Base-by-base conservation (phyloP, 768 basidiomycete genomes). In the Chlorophyllum brunneum region DNA sequence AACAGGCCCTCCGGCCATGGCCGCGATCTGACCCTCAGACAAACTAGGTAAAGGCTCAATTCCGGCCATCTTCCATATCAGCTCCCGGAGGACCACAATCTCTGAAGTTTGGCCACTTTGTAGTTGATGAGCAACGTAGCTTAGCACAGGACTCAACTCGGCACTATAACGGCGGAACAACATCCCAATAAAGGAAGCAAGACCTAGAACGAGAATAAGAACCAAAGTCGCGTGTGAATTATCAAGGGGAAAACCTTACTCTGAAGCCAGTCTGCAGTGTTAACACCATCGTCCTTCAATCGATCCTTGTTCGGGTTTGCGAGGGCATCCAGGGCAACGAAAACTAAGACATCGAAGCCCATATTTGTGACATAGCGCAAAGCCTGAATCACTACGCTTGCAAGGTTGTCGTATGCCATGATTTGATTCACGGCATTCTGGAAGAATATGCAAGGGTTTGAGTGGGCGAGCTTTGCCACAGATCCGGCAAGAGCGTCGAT, bases 11-110 rank as follows among this genome's bases (percentile, higher is more conserved):
- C 95, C 92, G 5, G 89, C 91, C 84, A 97, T 95, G 4, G 92
- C 92, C 34, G 77, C 67, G 46, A 98, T 83, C 66, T 98, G 95
- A 0, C 84, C 76, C 55, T 97, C 92, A 0, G 93, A 90, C 31
- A 98, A 71, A 65, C 86, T 93, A 0, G 92, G 90, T 45, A 97
- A 72, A 3, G 93, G 92, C 61, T 95, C 88, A 54, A 97, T 91
- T 3, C 90, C 93, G 4, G 93, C 88, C 92, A 98, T 95, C 65
- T 92, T 91, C 80, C 85, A 88, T 45, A 98, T 92, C 45, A 99
- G 71, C 62, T 95, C 93, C 27, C 88, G 82, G n/a, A 99, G 75
- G 20, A 98, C 89, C 18, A 94, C 80, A 38, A 98, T 85, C 61
- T 98, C 94, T 9, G 88, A 86, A 1, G 90, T 81, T 62, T 92